Evolutionary conservation across 805 yeast genomes (phyloP).

Genomic region (Metschnikowia dekortorum): DNA sequence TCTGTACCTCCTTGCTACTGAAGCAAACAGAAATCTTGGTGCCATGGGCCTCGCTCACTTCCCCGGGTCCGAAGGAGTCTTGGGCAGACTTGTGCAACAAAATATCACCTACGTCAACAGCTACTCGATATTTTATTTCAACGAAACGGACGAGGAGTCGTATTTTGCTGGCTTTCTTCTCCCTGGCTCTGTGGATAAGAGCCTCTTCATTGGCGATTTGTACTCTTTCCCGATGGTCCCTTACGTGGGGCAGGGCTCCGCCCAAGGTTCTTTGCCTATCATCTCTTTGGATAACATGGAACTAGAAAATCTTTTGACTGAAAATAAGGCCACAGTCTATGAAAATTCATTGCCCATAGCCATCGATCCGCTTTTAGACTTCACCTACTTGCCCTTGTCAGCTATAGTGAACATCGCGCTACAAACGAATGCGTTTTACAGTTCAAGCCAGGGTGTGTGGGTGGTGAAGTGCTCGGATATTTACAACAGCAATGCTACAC

Average conservation of each 20-base stretch:
- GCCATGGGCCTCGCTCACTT: constrained; percentile 35
- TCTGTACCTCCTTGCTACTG: constrained; percentile 25
- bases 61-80: constrained; percentile 25
- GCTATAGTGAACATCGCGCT: constrained; percentile 59
- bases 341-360: constrained; percentile 46
- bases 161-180: constrained; percentile 35
- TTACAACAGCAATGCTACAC: constrained; percentile 42
- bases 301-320: constrained; percentile 30
- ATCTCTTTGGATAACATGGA: constrained; percentile 23
- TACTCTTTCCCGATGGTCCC: constrained; percentile 50
- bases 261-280: constrained; percentile 23
- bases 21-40: constrained; percentile 24
- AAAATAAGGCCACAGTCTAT: constrained; percentile 31
- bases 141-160: constrained; percentile 9
- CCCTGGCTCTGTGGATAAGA: constrained; percentile 56
- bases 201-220: constrained; percentile 43
- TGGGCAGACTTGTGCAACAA: constrained; percentile 17
- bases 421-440: constrained; percentile 64
- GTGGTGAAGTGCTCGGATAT: constrained; percentile 54
- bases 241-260: constrained; percentile 14
- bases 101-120: constrained; percentile 27
- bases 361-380: constrained; percentile 51
- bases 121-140: constrained; percentile 30
- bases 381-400: constrained; percentile 51
- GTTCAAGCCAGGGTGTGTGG: constrained; percentile 48